phyloP scores from a whole-genome alignment of 2,329 filamentous ascomycete species.

The Penicillium sp. region DNA sequence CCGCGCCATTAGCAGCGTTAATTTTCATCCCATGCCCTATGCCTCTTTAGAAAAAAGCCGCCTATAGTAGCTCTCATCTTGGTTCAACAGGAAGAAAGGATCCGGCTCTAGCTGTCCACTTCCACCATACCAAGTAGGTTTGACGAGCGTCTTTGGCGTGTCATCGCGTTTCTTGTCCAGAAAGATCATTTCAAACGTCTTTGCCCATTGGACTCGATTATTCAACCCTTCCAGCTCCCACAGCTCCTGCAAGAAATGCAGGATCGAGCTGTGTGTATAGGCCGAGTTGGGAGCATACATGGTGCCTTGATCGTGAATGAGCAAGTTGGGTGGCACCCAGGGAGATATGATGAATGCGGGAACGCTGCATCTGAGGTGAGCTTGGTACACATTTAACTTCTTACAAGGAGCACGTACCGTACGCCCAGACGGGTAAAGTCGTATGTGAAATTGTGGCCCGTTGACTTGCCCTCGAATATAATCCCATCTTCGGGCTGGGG shows the following conservation, averaged over 20 bases:
- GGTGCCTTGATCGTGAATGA: constrained; percentile 43
- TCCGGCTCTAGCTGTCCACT: constrained; percentile 35
- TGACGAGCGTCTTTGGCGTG: constrained; percentile 31
- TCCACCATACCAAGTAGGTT: constrained; percentile 38
- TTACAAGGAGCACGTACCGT: constrained; percentile 19
- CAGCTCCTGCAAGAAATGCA: constrained; percentile 45
- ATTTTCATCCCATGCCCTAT: not conserved
- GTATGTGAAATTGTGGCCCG: constrained; percentile 36
- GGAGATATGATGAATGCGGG: constrained; percentile 42
- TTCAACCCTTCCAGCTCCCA: constrained; percentile 44
- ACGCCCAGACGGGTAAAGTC: constrained; percentile 43
- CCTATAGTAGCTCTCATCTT: constrained; percentile 32
- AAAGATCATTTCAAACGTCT: constrained; percentile 44
- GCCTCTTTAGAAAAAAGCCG: not conserved
- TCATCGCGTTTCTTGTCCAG: constrained; percentile 22
- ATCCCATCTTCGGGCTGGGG: constrained; percentile 37
- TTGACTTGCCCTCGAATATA: constrained; percentile 32
- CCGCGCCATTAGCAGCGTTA: too few relatives aligned
- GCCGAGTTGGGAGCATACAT: constrained; percentile 38
- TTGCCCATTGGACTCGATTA: constrained; percentile 46
- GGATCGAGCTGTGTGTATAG: constrained; percentile 42
- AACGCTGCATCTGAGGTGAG: constrained; percentile 23
- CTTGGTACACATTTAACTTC: not conserved
- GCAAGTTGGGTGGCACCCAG: constrained; percentile 32
- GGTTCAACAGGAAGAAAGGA: constrained; percentile 34